These are phyloP conservation scores for Pseudonitzschia delicatissima DNA, from an alignment of 108 stramenopile species.

Conservation along the genomic window DNA sequence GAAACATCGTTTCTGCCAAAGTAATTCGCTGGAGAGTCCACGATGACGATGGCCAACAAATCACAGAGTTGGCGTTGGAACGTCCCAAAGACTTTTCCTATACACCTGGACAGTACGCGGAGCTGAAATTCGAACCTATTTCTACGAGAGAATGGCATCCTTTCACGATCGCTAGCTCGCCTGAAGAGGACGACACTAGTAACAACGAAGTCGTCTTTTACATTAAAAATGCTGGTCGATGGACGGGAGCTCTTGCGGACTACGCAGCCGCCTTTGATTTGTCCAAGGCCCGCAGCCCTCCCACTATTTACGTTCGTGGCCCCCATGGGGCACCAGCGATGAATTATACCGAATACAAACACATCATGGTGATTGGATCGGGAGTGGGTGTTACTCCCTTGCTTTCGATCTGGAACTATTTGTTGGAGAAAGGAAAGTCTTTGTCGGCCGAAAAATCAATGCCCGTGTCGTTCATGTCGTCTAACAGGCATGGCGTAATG, in stretches of 20 bases:
- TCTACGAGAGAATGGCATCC: conserved; percentile 42
- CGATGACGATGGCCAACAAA: conserved; percentile 18
- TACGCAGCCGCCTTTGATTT: conserved; percentile 5
- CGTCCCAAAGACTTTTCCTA: conserved; percentile 1
- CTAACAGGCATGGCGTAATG: too few relatives aligned
- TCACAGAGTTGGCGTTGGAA: conserved; percentile 4
- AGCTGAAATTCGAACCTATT: conserved; percentile 21
- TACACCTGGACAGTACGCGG: conserved; percentile 24
- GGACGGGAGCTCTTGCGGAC: conserved; percentile 21
- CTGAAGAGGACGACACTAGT: too few relatives aligned
- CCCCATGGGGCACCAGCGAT: conserved; percentile 29
- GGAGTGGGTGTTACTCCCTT: conserved; percentile 33
- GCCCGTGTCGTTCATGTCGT: too few relatives aligned
- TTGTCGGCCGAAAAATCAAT: too few relatives aligned
- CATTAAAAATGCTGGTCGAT: conserved; percentile 26
- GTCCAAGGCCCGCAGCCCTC: neutral
- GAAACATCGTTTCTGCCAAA: neutral
- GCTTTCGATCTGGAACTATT: conserved; percentile 24
- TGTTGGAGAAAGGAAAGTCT: conserved; percentile 15
- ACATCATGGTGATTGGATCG: conserved; percentile 28
- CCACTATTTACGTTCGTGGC: conserved; percentile 13
- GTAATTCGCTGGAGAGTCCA: conserved; percentile 4
- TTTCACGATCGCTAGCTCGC: conserved; percentile 33
- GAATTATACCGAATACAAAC: conserved; percentile 26
- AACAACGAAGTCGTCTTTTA: conserved; percentile 15